phyloP scores from a whole-genome alignment of 2,329 filamentous ascomycete genomes.

The Grosmannia penicillata region DNA sequence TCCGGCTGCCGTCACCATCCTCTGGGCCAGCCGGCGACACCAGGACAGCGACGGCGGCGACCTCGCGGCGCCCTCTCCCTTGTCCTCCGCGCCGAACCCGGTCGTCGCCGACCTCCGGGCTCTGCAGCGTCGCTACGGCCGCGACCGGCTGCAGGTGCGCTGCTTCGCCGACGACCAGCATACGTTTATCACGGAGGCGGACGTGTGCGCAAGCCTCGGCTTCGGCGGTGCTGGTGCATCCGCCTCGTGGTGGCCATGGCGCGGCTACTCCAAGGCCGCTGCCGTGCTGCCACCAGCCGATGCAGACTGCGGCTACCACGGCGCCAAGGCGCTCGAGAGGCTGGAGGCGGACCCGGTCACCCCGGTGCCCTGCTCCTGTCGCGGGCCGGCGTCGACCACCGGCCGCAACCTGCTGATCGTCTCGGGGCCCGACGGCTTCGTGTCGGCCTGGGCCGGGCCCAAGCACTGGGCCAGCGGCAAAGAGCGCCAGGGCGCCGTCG shows the following conservation, averaged over 20 bases:
- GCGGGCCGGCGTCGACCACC: constrained; percentile 16
- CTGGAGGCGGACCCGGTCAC: constrained; percentile 2
- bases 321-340: constrained; percentile 14
- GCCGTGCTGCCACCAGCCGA: too few relatives aligned
- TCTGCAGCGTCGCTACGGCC: constrained; percentile 45
- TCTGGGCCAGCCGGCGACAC: constrained; percentile 65
- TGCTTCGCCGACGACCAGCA: constrained; percentile 77
- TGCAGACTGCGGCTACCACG: constrained; percentile 14
- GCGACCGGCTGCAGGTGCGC: constrained; percentile 44
- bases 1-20: constrained; percentile 48
- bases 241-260: constrained; percentile 1
- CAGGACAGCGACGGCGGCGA: constrained; percentile 44
- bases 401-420: constrained; percentile 59
- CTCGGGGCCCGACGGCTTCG: constrained; percentile 83
- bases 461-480: constrained; percentile 61
- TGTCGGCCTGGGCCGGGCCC: constrained; percentile 63
- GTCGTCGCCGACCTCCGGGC: constrained; percentile 36
- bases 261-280: too few relatives aligned
- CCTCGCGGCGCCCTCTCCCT: constrained; percentile 25
- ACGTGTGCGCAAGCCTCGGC: constrained; percentile 20
- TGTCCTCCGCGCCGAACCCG: constrained; percentile 15
- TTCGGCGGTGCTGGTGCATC: constrained; percentile 7
- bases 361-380: constrained; percentile 10
- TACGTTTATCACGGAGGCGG: constrained; percentile 41
- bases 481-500: constrained; percentile 61